Evolutionary conservation across 176 grass and related monocot species (phyloP).

Genomic region (Cenchrus fungigraminus): DNA sequence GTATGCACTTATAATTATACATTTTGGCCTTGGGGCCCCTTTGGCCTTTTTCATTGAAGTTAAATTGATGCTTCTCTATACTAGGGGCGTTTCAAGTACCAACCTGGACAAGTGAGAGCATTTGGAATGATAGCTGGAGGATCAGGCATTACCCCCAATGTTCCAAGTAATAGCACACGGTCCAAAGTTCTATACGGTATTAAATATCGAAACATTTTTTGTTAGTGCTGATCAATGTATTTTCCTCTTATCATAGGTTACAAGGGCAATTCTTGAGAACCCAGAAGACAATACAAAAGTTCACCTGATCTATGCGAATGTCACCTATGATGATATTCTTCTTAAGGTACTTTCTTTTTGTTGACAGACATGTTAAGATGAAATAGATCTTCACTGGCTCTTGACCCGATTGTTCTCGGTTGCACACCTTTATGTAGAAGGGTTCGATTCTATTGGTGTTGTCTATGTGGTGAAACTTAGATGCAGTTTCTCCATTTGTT

Average conservation of each 20-base stretch:
- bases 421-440: not conserved
- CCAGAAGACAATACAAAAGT: constrained; percentile 71
- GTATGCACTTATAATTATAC: not conserved
- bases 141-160: constrained; percentile 95
- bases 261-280: constrained; percentile 93
- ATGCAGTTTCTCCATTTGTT: constrained; percentile 8
- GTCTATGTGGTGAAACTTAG: not conserved
- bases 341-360: constrained; percentile 63
- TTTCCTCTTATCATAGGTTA: constrained; percentile 51
- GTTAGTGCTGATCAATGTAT: constrained; percentile 21
- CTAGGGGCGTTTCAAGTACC: constrained; percentile 88
- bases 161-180: constrained; percentile 72
- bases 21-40: not conserved
- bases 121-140: constrained; percentile 98
- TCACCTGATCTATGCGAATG: constrained; percentile 88
- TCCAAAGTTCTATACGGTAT: constrained; percentile 19
- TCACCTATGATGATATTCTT: constrained; percentile 85
- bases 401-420: constrained; percentile 9
- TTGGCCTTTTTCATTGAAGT: not conserved
- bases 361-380: not conserved
- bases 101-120: constrained; percentile 84
- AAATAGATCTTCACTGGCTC: constrained; percentile 3
- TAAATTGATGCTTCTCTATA: constrained; percentile 26
- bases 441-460: not conserved
- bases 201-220: not conserved